A percentile compares a stretch with the other conserved stretches of the same genome.
These are phyloP conservation scores for Eustoma russellianum DNA, from an alignment of 257 asterid species.

Conservation along the genomic window DNA sequence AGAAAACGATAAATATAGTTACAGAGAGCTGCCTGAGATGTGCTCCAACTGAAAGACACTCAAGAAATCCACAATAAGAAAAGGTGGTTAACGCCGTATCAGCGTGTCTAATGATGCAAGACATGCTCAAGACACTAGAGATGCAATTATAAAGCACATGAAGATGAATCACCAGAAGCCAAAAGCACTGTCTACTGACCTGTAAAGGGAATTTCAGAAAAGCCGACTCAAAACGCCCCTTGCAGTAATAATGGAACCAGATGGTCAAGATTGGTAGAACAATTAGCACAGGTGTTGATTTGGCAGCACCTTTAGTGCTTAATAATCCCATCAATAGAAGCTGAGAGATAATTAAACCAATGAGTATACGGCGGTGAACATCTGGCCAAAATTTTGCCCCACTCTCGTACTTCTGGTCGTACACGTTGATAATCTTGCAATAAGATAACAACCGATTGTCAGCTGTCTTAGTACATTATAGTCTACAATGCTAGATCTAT, in stretches of 20 bases:
- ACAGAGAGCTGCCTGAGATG: not conserved
- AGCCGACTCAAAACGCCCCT: slow-evolving; percentile 68
- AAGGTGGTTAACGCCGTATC: too few relatives aligned
- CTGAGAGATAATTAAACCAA: slow-evolving; percentile 61
- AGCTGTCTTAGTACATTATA: too few relatives aligned
- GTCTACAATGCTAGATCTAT: too few relatives aligned
- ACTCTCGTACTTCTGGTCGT: slow-evolving; percentile 79
- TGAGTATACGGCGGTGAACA: slow-evolving; percentile 64
- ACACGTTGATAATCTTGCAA: slow-evolving; percentile 80
- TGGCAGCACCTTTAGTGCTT: slow-evolving; percentile 47
- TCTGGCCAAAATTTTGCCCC: slow-evolving; percentile 93
- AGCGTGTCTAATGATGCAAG: too few relatives aligned
- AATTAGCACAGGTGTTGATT: slow-evolving; percentile 51
- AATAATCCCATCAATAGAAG: slow-evolving; percentile 61
- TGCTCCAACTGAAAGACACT: not conserved
- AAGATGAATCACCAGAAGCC: too few relatives aligned
- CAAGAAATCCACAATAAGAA: not conserved
- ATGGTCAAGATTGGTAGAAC: slow-evolving; percentile 63
- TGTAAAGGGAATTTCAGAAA: slow-evolving; percentile 59
- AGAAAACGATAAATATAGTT: not conserved
- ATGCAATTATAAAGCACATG: too few relatives aligned
- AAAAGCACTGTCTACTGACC: slow-evolving; percentile 27
- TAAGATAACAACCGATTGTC: not conserved
- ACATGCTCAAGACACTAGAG: too few relatives aligned
- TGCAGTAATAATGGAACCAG: slow-evolving; percentile 68